phyloP scores from a whole-genome alignment of 2,329 filamentous ascomycete species.

The Monosporascus sp. region DNA sequence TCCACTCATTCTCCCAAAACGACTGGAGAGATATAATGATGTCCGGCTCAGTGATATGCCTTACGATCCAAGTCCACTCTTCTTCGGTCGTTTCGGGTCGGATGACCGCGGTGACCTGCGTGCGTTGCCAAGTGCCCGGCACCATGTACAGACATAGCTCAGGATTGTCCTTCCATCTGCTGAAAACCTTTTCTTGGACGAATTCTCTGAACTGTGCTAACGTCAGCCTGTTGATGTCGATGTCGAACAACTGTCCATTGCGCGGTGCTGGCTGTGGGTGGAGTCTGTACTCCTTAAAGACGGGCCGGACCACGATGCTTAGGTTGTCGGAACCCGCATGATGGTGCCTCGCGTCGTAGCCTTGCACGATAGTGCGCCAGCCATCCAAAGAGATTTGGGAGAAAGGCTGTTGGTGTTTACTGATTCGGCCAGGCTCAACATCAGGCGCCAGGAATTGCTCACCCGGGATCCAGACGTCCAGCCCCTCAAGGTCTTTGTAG shows the following conservation, averaged over 20 bases:
- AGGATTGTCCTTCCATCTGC: too few relatives aligned
- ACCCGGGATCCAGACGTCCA: conserved; percentile 17
- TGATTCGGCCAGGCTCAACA: conserved; percentile 2
- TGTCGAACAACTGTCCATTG: background rate
- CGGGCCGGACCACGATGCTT: conserved; percentile 14
- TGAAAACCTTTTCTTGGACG: conserved; percentile 2
- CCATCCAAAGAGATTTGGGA: background rate
- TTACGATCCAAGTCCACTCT: conserved; percentile 20
- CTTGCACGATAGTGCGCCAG: conserved; percentile 4
- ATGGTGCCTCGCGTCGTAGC: background rate
- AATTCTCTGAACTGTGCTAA: conserved; percentile 3
- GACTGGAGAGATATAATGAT: conserved; percentile 11
- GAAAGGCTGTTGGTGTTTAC: background rate
- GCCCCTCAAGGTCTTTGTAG: background rate
- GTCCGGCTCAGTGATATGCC: conserved; percentile 17
- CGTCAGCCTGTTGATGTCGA: conserved; percentile 1
- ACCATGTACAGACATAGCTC: conserved; percentile 7
- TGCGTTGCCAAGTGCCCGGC: conserved; percentile 4
- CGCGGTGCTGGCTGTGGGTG: too few relatives aligned
- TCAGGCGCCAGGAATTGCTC: conserved; percentile 7
- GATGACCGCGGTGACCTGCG: conserved; percentile 13
- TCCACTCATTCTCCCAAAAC: conserved; percentile 14
- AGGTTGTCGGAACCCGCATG: background rate
- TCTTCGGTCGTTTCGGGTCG: conserved; percentile 16
- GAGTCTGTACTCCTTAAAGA: conserved; percentile 12